Base-by-base conservation (phyloP, 2,329 filamentous ascomycete species). In the Aspergillus flavus region DNA sequence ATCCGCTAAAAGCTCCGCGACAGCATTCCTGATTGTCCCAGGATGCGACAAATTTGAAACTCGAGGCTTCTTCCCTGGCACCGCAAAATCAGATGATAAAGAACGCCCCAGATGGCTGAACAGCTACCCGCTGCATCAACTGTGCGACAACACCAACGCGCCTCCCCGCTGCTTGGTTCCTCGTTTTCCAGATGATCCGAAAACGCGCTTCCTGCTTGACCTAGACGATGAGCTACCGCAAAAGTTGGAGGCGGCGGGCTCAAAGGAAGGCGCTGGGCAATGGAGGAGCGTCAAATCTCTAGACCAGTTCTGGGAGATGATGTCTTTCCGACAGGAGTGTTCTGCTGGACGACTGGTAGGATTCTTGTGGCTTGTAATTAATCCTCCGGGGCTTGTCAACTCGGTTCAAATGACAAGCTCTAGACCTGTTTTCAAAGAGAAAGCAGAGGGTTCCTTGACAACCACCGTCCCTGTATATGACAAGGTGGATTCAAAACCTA, bases 261-360 rank as follows among this genome's bases (percentile, higher is more conserved):
- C 67, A 63, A 74, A 69, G 62, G 79, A 86, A 68, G 84, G 82
- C 30, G 80, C 81, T 3, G 91, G 91, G 0, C 84, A 87, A 61
- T 99, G 95, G 95, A 91, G 89, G 74, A 93, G 91, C 64, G 89
- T 97, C 28, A 89, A 86, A 74, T 91, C 88, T 0, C 81, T 99
- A 46, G 91, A 94, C n/a, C 89, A 94, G 69, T 99, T 99, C 73
- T 99, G 95, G 95, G 95, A 99, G 66, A 91, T 96, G 85, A 98
- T 99, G 94, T 90, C 94, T 0, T 98, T 92, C 74, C 85, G 95
- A 61, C 95, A 98, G 75, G 95, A 99, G 74, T 99, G 95, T 73
- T 97, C 94, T 0, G 92, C 93, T 39, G 96, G 95, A 0, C 86
- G 94, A 21, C 84, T 97, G 73, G 96, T 97, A 0, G 96, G 96